These are phyloP conservation scores for Sisymbrium altissimum DNA, from an alignment of 345 rosid species.

Conservation along the genomic window DNA sequence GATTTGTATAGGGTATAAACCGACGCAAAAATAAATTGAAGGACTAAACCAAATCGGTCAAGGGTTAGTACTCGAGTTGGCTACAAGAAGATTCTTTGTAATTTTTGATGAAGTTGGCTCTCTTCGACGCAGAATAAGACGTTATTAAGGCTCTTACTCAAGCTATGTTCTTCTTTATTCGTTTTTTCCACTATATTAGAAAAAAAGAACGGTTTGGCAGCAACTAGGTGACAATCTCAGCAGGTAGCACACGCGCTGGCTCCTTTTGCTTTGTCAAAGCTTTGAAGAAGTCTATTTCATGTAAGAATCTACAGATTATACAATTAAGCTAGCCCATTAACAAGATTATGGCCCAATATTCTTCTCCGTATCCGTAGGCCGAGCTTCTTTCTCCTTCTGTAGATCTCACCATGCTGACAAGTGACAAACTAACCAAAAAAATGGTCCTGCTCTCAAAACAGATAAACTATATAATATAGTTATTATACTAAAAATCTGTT, in stretches of 20 bases:
- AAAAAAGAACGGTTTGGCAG: background rate
- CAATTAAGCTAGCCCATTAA: background rate
- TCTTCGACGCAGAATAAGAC: too few relatives aligned
- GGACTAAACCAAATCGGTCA: too few relatives aligned
- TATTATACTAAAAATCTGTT: too few relatives aligned
- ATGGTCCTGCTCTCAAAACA: too few relatives aligned
- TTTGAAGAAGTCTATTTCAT: background rate
- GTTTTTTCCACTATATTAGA: background rate
- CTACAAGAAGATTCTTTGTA: too few relatives aligned
- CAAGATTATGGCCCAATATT: background rate
- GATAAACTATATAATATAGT: too few relatives aligned
- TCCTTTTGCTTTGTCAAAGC: background rate
- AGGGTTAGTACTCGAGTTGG: too few relatives aligned
- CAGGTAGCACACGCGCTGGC: background rate
- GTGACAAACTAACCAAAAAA: too few relatives aligned
- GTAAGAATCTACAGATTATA: too few relatives aligned
- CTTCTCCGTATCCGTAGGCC: background rate
- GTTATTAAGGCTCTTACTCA: too few relatives aligned
- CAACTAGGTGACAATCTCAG: background rate
- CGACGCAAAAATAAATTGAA: too few relatives aligned
- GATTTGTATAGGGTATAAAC: too few relatives aligned
- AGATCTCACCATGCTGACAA: background rate
- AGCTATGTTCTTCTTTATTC: background rate
- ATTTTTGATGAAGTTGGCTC: background rate
- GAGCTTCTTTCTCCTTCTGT: background rate